These are phyloP conservation scores for Phoma sp. DNA, from an alignment of 2,329 filamentous ascomycete species.

Conservation along the genomic window DNA sequence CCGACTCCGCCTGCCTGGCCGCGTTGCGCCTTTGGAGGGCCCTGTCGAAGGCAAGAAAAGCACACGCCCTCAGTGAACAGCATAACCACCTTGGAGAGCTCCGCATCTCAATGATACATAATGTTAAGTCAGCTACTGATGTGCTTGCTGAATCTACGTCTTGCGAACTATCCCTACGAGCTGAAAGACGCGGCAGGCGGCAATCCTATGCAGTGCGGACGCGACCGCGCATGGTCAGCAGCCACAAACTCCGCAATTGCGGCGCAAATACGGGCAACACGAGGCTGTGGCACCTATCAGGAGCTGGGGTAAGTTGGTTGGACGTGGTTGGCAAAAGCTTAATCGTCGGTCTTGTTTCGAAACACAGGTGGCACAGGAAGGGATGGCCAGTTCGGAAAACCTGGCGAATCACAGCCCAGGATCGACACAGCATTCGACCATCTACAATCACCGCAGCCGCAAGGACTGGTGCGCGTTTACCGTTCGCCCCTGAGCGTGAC, in stretches of 20 bases:
- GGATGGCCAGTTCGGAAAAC: slow-evolving; percentile 2
- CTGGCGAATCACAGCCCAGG: slow-evolving; percentile 10
- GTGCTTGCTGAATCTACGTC: too few species aligned
- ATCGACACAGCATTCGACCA: slow-evolving; percentile 3
- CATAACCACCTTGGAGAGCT: too few species aligned
- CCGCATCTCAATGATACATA: too few species aligned
- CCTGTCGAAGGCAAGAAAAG: too few species aligned
- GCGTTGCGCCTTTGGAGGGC: too few species aligned
- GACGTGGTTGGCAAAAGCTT: slow-evolving; percentile 31
- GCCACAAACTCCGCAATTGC: not conserved
- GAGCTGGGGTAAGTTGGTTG: not conserved
- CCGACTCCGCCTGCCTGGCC: not conserved
- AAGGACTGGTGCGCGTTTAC: slow-evolving; percentile 11
- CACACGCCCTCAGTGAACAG: too few species aligned
- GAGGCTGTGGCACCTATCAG: slow-evolving; percentile 9
- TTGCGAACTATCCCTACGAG: too few species aligned
- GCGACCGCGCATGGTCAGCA: slow-evolving; percentile 6
- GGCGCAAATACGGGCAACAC: not conserved
- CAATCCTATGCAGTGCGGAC: not conserved
- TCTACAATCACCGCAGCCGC: slow-evolving; percentile 14
- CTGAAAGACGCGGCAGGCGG: too few species aligned
- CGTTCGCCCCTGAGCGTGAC: slow-evolving; percentile 6
- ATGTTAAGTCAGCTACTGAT: too few species aligned
- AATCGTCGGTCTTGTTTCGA: slow-evolving; percentile 14
- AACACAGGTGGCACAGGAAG: slow-evolving; percentile 13